phyloP scores from a whole-genome alignment of 345 rosid species.

The Streptanthus diversifolius region DNA sequence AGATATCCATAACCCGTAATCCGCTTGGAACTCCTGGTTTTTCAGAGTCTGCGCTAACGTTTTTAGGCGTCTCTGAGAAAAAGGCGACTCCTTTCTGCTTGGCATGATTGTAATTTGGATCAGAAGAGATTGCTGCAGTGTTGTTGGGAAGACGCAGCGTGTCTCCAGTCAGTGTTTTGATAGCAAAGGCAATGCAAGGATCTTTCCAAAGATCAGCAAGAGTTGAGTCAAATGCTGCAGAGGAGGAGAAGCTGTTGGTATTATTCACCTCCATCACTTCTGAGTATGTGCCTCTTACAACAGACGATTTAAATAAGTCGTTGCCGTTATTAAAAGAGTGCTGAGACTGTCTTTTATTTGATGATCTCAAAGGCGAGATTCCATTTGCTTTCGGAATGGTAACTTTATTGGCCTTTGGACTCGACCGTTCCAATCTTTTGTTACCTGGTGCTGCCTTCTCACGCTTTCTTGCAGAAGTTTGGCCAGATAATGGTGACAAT shows the following conservation, averaged over 20 bases:
- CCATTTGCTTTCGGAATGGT: not conserved
- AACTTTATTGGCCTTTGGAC: conserved; percentile 12
- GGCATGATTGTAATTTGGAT: conserved; percentile 30
- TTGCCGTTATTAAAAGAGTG: conserved; percentile 18
- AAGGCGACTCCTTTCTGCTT: conserved; percentile 21
- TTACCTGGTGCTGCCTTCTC: conserved; percentile 6
- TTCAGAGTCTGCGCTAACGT: conserved; percentile 18
- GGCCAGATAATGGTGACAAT: conserved; percentile 18
- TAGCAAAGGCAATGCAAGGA: conserved; percentile 98
- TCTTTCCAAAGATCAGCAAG: conserved; percentile 77
- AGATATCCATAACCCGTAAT: conserved; percentile 45
- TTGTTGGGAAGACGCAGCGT: conserved; percentile 41
- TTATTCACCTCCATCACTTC: conserved; percentile 19
- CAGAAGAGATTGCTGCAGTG: conserved; percentile 31
- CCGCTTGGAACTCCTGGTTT: conserved; percentile 30
- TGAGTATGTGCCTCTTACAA: conserved; percentile 14
- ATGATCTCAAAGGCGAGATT: conserved; percentile 13
- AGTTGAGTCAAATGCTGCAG: conserved; percentile 42
- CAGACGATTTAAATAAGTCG: not conserved
- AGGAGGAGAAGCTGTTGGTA: conserved; percentile 33
- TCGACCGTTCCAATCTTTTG: conserved; percentile 4
- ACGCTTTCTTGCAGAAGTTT: conserved; percentile 18
- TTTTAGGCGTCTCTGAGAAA: conserved; percentile 16
- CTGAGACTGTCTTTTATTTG: conserved; percentile 24
- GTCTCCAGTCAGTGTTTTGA: conserved; percentile 77